Evolutionary conservation across 2,329 filamentous ascomycete genomes (phyloP), one percentile per base, ranked within the genome.

Genomic region (Passalora sequoiae): DNA sequence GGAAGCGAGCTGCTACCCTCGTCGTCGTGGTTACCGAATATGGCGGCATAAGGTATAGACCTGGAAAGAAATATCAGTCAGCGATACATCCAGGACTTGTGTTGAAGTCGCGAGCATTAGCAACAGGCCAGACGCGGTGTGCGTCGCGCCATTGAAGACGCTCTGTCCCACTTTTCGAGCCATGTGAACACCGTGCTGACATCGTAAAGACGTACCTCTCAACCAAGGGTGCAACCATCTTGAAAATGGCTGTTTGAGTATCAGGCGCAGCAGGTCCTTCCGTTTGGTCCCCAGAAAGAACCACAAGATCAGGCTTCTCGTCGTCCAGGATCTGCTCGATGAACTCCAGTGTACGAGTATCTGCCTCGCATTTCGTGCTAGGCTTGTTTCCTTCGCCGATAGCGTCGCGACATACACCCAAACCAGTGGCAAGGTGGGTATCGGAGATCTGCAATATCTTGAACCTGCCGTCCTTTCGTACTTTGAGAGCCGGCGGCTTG

Each of bases 401-500:
- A n/a, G 88, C 80, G 56, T 98, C 89, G 53, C 92, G 81, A 61
- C 92, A 98, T 32, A 69, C 68, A 7, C 92, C 92, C 4, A 89
- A 75, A 7, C 91, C 92, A 2, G 92, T 98, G 60, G 88, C 91
- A 43, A 98, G 70, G 66, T 98, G 92, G 49, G 97, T 70, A 69
- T 98, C 92, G n/a, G 89, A 85, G 43, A 94, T 74, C 67, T 98
- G 92, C 76, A 98, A 81, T 53, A 98, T 95, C 72, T 97, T 97
- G 72, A 97, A 97, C 57, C 84, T 88, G 21, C 91, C 92, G 62
- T 92, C 88, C 49, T 94, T 88, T 31, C 80, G 78, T 51, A 98
- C 87, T 46, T 86, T 80, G 8, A 84, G 86, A 28, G 80, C 71
- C 1, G 86, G 84, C 3, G 47, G 37, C 6, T 50, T 49, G 58